These are phyloP conservation scores for Lactifluus piperatus DNA, from an alignment of 768 basidiomycete species.

Conservation along the genomic window DNA sequence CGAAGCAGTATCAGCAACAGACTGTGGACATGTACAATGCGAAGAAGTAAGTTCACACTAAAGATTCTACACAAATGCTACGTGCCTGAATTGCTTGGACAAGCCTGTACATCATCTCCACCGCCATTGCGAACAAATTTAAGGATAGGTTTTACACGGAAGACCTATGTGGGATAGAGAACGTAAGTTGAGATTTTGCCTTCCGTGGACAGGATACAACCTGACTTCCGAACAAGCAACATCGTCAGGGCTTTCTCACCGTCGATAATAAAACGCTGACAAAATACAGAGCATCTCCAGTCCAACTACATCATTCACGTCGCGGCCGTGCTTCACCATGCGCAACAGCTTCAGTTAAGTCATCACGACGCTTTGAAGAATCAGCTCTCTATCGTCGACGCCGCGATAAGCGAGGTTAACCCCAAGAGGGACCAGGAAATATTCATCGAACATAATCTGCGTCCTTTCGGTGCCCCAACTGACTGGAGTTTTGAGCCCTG, in stretches of 20 bases:
- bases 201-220: not conserved
- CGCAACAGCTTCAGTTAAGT: slow-evolving; percentile 47
- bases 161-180: slow-evolving; percentile 59
- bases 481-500: slow-evolving; percentile 77
- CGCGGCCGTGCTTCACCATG: slow-evolving; percentile 44
- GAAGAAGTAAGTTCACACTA: slow-evolving; percentile 53
- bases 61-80: not conserved
- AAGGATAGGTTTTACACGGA: slow-evolving; percentile 66
- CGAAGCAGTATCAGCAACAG: slow-evolving; percentile 70
- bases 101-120: slow-evolving; percentile 66
- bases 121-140: slow-evolving; percentile 54
- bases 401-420: slow-evolving; percentile 43
- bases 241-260: slow-evolving; percentile 40
- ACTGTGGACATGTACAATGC: slow-evolving; percentile 67
- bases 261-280: slow-evolving; percentile 4
- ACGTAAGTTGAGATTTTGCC: slow-evolving; percentile 40
- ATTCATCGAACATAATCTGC: slow-evolving; percentile 63
- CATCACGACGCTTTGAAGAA: slow-evolving; percentile 54
- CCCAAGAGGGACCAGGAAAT: slow-evolving; percentile 55
- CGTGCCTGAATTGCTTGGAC: not conserved
- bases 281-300: slow-evolving; percentile 55
- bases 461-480: slow-evolving; percentile 51
- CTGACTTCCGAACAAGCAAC: slow-evolving; percentile 40
- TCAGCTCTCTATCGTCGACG: slow-evolving; percentile 39
- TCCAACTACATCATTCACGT: slow-evolving; percentile 50